Conservation (phyloP, 1,139 yeast species). For the Pichia sp. region DNA sequence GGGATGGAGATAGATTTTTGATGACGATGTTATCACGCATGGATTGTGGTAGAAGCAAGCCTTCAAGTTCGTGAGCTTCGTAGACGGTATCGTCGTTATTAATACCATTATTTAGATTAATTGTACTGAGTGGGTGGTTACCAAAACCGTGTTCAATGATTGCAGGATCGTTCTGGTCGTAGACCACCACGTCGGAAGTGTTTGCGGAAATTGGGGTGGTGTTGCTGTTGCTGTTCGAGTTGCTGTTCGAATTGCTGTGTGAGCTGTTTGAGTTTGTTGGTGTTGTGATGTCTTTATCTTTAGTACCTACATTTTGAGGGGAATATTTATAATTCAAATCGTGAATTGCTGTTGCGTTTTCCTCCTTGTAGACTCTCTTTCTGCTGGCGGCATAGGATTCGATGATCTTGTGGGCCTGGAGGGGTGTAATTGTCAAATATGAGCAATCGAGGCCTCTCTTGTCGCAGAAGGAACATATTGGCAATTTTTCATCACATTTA, state of each 20-base stretch:
- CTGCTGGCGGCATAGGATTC: neutral
- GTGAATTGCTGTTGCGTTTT: neutral
- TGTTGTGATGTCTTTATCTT: no score
- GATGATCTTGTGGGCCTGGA: neutral
- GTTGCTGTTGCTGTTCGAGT: no score
- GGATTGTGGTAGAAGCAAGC: neutral
- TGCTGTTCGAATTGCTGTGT: no score
- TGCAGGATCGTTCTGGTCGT: no score
- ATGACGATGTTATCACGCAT: neutral
- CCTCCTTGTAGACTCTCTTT: neutral
- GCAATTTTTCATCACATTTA: constrained; percentile 44
- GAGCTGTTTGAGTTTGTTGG: no score
- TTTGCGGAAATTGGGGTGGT: no score
- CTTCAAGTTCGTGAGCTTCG: neutral
- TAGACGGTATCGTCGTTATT: neutral
- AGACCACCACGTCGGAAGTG: no score
- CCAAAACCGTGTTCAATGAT: no score
- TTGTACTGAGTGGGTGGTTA: no score
- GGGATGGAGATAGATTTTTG: neutral
- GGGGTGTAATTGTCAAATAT: constrained; percentile 33
- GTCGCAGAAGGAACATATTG: constrained; percentile 42
- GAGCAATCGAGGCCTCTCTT: constrained; percentile 38
- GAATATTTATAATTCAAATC: neutral
- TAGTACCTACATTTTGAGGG: no score
- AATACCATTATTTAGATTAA: neutral